Evolutionary conservation across 163 green algal genomes (phyloP).

Genomic region (Chlorella variabilis): DNA sequence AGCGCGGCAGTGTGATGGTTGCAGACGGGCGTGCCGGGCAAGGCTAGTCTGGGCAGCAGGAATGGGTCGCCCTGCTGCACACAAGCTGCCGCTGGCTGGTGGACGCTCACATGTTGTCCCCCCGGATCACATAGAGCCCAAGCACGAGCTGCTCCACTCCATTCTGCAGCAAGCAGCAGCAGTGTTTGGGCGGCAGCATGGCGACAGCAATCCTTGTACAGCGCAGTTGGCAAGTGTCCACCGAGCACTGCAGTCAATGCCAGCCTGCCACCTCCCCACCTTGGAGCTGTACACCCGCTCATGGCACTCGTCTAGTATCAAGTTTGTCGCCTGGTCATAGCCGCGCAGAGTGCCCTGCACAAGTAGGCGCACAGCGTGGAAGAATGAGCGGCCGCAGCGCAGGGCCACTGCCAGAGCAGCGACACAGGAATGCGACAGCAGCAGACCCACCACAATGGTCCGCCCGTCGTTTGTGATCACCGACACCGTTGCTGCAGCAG

Average conservation of each 20-base stretch:
- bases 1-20: no score
- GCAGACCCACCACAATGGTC: constrained; percentile 74
- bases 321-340: constrained; percentile 94
- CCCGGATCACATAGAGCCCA: constrained; percentile 91
- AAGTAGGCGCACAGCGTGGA: neutral
- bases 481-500: constrained; percentile 71
- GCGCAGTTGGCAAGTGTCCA: neutral
- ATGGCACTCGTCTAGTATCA: constrained; percentile 92
- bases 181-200: no score
- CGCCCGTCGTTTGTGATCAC: constrained; percentile 92
- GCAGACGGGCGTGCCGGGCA: no score
- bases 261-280: constrained; percentile 36
- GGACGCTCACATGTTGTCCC: constrained; percentile 92
- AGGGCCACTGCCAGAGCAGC: neutral
- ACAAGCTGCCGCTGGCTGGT: neutral
- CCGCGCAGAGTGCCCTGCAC: constrained; percentile 83
- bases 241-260: no score
- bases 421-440: no score
- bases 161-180: constrained; percentile 55
- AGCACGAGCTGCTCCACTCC: constrained; percentile 89
- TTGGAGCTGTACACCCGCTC: constrained; percentile 93
- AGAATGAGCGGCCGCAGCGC: neutral
- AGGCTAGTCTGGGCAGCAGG: no score
- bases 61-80: neutral
- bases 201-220: neutral